Evolutionary conservation across 345 rosid species (phyloP), one percentile per base, ranked within the genome.

Genomic region (Ailanthus altissimus): DNA sequence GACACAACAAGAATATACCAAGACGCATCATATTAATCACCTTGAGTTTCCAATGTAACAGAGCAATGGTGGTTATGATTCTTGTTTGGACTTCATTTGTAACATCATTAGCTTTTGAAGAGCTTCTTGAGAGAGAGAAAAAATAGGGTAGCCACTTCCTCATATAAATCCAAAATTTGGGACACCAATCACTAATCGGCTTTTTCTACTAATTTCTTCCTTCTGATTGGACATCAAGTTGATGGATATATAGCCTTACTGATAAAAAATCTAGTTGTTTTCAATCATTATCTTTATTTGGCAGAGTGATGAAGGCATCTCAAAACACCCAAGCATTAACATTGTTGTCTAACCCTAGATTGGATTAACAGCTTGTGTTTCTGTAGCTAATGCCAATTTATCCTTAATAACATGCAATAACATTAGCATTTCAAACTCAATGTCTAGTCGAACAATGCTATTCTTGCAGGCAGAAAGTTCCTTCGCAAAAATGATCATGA

Each of bases 221-320:
- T 21, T 25, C 15, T 14, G 40, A 72, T 72, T 71, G 75, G 32
- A 69, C 45, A 23, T 16, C 59, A 49, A 46, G 72, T 25, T 25
- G 75, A n/a, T 42, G 32, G 32, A 25, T 42, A 25, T 5, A 70
- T 59, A 42, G 43, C 38, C 67, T 26, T 60, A 59, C n/a, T n/a
- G n/a, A n/a, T n/a, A n/a, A n/a, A 16, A 43, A 26, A 43, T 26
- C 42, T 25, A 38, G 38, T 42, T 72, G 66, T n/a, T 73, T 42
- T 25, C 76, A 7, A 56, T 73, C 67, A 58, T 54, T 14, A 4
- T 72, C 76, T 51, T 20, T 28, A n/a, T 4, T 50, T 51, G 59
- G 40, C 76, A 18, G 57, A 25, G 40, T 8, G 65, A 40, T 45
- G 57, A 73, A 73, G 67, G 57, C 56, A 73, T 56, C 56, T 43